phyloP scores from a whole-genome alignment of 2,329 filamentous ascomycete species.

The Leptographium procerum region DNA sequence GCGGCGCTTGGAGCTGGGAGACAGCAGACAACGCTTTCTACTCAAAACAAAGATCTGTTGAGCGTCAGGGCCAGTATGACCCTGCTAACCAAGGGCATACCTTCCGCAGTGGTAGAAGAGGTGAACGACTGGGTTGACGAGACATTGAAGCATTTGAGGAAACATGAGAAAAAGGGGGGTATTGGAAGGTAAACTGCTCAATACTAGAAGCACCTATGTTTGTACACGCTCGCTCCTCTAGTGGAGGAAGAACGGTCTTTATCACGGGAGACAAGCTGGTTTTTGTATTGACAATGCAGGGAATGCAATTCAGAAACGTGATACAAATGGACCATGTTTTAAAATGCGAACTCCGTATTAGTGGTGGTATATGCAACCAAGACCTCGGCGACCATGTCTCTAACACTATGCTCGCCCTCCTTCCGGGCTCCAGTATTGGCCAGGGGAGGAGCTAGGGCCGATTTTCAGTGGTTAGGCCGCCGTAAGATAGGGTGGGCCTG shows the following conservation, averaged over 20 bases:
- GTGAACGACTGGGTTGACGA: too few species aligned
- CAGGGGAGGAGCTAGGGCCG: not conserved
- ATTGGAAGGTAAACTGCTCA: too few species aligned
- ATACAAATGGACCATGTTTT: not conserved
- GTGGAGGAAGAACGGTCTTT: not conserved
- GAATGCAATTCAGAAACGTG: not conserved
- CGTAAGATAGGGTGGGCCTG: not conserved
- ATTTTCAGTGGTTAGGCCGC: not conserved
- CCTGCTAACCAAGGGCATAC: too few species aligned
- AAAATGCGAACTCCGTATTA: not conserved
- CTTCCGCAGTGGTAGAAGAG: too few species aligned
- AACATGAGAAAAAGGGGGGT: too few species aligned
- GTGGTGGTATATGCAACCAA: too few species aligned
- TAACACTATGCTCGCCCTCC: not conserved
- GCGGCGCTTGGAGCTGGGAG: too few species aligned
- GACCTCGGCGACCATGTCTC: not conserved
- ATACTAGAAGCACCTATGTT: not conserved
- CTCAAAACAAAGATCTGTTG: too few species aligned
- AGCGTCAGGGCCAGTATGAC: too few species aligned
- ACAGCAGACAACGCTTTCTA: too few species aligned
- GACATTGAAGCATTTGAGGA: too few species aligned
- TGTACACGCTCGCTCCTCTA: not conserved
- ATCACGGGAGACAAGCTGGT: not conserved
- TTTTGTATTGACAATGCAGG: not conserved
- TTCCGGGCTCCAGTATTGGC: not conserved